Evolutionary conservation across 2,329 filamentous ascomycete species (phyloP).

Genomic region (Scortechinia acanthostroma): DNA sequence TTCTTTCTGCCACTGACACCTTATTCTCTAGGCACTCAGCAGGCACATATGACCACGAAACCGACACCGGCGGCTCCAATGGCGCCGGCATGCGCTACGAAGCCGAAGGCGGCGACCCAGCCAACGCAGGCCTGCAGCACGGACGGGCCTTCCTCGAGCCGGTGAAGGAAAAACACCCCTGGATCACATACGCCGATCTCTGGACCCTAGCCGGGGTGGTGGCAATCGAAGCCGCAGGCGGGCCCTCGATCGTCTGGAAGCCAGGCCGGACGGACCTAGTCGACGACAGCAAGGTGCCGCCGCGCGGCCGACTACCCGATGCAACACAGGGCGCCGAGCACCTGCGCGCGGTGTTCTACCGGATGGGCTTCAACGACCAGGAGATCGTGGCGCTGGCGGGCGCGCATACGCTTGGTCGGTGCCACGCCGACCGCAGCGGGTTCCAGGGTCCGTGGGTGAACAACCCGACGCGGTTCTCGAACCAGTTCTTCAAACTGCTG

Average conservation of each 20-base stretch:
- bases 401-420: conserved; percentile 47
- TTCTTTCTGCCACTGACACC: conserved; percentile 5
- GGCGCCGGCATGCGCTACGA: conserved; percentile 63
- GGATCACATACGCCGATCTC: conserved; percentile 60
- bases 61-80: conserved; percentile 56
- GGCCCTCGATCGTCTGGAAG: conserved; percentile 45
- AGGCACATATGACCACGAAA: conserved; percentile 50
- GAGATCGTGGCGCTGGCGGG: conserved; percentile 49
- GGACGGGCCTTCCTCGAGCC: conserved; percentile 58
- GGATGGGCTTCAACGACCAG: conserved; percentile 53
- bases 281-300: conserved; percentile 50
- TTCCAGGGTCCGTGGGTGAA: conserved; percentile 53
- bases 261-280: conserved; percentile 54
- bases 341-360: conserved; percentile 44
- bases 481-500: conserved; percentile 47
- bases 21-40: conserved; percentile 42
- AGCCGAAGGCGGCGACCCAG: conserved; percentile 54
- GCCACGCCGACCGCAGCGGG: conserved; percentile 43
- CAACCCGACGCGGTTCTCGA: conserved; percentile 49
- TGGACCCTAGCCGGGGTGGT: conserved; percentile 56
- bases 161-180: conserved; percentile 47
- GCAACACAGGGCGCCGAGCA: conserved; percentile 44
- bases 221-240: conserved; percentile 52
- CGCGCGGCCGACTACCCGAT: conserved; percentile 47
- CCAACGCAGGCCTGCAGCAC: conserved; percentile 57